phyloP scores from a whole-genome alignment of 1,284 basidiomycete genomes.

The Heterobasidion irregulare region DNA sequence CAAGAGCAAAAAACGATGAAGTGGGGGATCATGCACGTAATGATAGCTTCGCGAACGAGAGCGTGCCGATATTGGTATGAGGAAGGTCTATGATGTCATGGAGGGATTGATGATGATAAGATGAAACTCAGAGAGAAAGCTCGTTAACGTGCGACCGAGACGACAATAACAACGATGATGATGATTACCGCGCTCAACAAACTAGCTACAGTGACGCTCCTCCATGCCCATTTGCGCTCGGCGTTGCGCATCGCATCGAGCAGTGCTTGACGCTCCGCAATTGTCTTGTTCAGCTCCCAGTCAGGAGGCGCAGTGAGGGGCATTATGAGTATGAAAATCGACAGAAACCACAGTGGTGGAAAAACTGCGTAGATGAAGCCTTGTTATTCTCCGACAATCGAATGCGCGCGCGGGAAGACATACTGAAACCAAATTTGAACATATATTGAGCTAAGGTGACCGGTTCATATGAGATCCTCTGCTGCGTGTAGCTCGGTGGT shows the following conservation, averaged over 20 bases:
- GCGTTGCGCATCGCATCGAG: constrained; percentile 25
- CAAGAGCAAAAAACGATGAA: too few relatives aligned
- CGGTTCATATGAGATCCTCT: too few relatives aligned
- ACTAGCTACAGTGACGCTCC: constrained; percentile 22
- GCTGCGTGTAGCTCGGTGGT: too few relatives aligned
- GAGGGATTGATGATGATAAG: too few relatives aligned
- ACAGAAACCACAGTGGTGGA: constrained; percentile 33
- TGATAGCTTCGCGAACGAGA: too few relatives aligned
- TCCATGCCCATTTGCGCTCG: constrained; percentile 32
- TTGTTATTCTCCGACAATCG: neutral
- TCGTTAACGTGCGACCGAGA: too few relatives aligned
- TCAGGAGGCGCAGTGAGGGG: constrained; percentile 27
- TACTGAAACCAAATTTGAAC: neutral
- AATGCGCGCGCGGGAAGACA: neutral
- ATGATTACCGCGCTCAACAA: neutral
- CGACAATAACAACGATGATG: too few relatives aligned
- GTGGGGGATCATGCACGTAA: too few relatives aligned
- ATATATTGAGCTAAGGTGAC: too few relatives aligned
- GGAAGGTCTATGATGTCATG: too few relatives aligned
- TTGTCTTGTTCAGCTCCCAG: constrained; percentile 29
- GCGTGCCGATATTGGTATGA: too few relatives aligned
- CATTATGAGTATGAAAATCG: constrained; percentile 28
- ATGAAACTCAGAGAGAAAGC: too few relatives aligned
- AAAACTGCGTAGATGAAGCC: constrained; percentile 22
- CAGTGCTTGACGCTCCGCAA: constrained; percentile 25